Base-by-base conservation (phyloP, 2,329 filamentous ascomycete genomes). In the Phoma sp. region DNA sequence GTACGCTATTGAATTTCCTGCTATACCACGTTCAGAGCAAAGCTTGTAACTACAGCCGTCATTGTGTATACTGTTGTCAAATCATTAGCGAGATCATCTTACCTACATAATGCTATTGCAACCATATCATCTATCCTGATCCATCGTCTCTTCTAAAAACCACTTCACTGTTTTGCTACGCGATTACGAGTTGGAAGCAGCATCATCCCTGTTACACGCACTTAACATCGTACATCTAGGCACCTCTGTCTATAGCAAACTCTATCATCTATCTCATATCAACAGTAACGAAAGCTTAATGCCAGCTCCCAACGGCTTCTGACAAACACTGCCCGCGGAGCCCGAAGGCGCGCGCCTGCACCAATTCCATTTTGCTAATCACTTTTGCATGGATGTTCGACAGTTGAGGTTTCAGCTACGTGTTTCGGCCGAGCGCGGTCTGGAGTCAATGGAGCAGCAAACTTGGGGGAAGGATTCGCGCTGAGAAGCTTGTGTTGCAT, bases 31-130 rank as follows among this genome's bases (percentile, higher is more conserved):
- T 45, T 45, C 29, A 30, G 23, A 43, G 29, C 41, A 18, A 38
- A 36, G 30, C 36, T 41, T 55, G 52, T 46, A 55, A 49, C 41
- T 42, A 45, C 40, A 37, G 24, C 30, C 33, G 46, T 42, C 46
- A 37, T 43, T 50, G 52, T 55, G 52, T 47, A 55, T 46, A 55
- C 24, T 40, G 46, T 43, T 38, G 24, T 50, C 24, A 25, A 55
- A 18, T 33, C 32, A 13, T 49, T 50, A 55, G 52, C 52, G 46
- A 50, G 45, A 49, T 14, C 27, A 55, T 47, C 13, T 42, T 38
- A 46, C 46, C 52, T 55, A 55, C 52, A 2, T 55, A 55, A 55
- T 55, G 41, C 36, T 47, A 55, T 49, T 46, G 30, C 42, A 40
- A 32, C 27, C 36, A 14, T 22, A 13, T 30, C 27, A 36, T 5